These are phyloP conservation scores for Hansenula anomala DNA, from an alignment of 1,139 yeast species.

Conservation along the genomic window DNA sequence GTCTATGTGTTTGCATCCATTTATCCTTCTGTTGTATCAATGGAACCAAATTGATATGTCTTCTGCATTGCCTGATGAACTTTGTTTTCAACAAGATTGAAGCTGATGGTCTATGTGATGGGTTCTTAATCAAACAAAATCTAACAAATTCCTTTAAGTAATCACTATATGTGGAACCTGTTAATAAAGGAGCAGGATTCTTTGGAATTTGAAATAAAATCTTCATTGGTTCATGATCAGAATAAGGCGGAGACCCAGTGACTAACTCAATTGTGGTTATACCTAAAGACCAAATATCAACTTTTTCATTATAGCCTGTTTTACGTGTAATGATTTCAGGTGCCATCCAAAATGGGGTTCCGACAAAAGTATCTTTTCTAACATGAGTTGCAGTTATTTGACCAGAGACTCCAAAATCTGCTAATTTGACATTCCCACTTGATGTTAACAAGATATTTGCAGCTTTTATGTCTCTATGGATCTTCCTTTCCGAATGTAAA, in stretches of 20 bases:
- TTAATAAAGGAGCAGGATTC: constrained; percentile 59
- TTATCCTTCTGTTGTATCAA: constrained; percentile 24
- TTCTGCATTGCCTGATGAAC: constrained; percentile 32
- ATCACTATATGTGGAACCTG: constrained; percentile 39
- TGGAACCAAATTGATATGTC: constrained; percentile 16
- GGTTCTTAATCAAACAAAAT: constrained; percentile 55
- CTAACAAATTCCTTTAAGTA: constrained; percentile 55
- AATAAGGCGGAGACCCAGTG: constrained; percentile 68
- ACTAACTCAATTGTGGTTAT: constrained; percentile 75
- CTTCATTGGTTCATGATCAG: constrained; percentile 69
- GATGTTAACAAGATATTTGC: constrained; percentile 72
- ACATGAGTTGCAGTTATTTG: constrained; percentile 59
- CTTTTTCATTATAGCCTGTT: constrained; percentile 69
- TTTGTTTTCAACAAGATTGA: constrained; percentile 38
- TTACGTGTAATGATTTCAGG: constrained; percentile 66
- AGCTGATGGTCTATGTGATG: constrained; percentile 48
- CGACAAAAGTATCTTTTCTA: constrained; percentile 71
- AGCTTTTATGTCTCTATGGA: constrained; percentile 84
- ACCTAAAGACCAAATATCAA: constrained; percentile 87
- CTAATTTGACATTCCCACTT: constrained; percentile 61
- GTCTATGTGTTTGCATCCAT: constrained; percentile 25
- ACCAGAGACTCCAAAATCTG: constrained; percentile 87
- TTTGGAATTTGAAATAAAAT: constrained; percentile 70
- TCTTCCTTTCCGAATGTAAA: constrained; percentile 64
- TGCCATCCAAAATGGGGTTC: constrained; percentile 95